Evolutionary conservation across 2,329 filamentous ascomycete species (phyloP).

Genomic region (Aspergillus tamarii): DNA sequence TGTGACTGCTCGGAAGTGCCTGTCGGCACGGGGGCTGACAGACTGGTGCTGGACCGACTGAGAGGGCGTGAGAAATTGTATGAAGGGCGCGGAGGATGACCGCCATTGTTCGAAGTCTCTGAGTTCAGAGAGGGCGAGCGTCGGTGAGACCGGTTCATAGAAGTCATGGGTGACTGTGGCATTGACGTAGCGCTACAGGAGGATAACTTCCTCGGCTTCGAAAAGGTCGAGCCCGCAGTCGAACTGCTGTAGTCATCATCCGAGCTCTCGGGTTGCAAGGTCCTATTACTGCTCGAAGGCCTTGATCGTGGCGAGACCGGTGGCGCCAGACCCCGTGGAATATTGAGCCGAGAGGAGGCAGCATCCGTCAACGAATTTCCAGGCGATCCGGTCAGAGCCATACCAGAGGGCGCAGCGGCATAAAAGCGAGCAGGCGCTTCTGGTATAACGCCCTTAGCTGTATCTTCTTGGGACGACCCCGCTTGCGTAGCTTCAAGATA

Average conservation of each 20-base stretch:
- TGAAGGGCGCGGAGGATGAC: conserved; percentile 67
- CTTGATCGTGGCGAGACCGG: conserved; percentile 49
- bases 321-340: conserved; percentile 48
- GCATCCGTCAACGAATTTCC: conserved; percentile 43
- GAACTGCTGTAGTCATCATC: conserved; percentile 69
- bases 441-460: conserved; percentile 17
- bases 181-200: conserved; percentile 67
- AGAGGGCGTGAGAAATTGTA: conserved; percentile 95
- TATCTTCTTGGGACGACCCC: conserved; percentile 37
- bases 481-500: conserved; percentile 32
- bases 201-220: conserved; percentile 76
- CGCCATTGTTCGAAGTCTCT: conserved; percentile 69
- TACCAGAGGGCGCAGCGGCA: conserved; percentile 17
- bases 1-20: conserved; percentile 41
- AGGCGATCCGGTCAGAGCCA: conserved; percentile 27
- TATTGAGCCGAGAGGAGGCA: conserved; percentile 37
- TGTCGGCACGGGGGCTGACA: conserved; percentile 38
- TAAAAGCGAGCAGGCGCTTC: conserved; percentile 27
- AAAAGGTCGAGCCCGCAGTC: conserved; percentile 62
- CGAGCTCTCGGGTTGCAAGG: conserved; percentile 66
- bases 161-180: conserved; percentile 66
- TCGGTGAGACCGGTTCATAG: conserved; percentile 63
- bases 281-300: conserved; percentile 56
- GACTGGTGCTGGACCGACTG: conserved; percentile 58
- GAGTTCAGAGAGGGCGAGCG: conserved; percentile 85